Conservation (phyloP, 345 rosid species). For the Pugionium cornutum region DNA sequence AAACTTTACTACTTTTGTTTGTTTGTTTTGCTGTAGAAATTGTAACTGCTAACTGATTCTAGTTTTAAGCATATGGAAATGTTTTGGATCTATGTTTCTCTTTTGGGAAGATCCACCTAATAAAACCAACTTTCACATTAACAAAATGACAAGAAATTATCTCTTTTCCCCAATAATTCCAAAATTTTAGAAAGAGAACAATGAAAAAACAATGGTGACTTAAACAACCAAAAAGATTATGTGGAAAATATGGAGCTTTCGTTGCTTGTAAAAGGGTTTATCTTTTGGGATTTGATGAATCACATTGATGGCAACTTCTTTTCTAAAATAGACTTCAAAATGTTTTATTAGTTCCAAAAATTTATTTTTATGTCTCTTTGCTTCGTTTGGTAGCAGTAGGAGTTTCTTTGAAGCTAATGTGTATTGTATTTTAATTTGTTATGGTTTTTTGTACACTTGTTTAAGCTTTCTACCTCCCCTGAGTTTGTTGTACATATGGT, state of each 20-base stretch:
- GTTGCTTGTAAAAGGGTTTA: conserved; percentile 41
- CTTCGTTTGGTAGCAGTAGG: conserved; percentile 55
- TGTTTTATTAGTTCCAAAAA: conserved; percentile 19
- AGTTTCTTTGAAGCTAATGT: conserved; percentile 45
- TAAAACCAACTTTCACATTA: conserved; percentile 30
- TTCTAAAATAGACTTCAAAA: conserved; percentile 21
- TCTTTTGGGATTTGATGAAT: conserved; percentile 25
- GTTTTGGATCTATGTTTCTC: conserved; percentile 35
- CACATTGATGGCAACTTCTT: conserved; percentile 38
- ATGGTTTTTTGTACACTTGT: conserved; percentile 27
- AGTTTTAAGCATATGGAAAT: conserved; percentile 30
- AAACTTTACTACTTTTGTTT: too few species aligned
- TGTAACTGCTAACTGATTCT: conserved; percentile 32
- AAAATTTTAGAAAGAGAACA: neutral
- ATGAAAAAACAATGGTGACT: conserved; percentile 15
- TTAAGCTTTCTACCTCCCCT: conserved; percentile 32
- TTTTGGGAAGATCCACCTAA: conserved; percentile 38
- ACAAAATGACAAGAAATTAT: conserved; percentile 34
- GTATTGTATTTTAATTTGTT: conserved; percentile 36
- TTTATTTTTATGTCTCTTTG: conserved; percentile 28
- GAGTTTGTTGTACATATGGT: conserved; percentile 36
- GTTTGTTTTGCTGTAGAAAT: too few species aligned
- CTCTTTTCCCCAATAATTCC: conserved; percentile 39
- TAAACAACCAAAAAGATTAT: conserved; percentile 35
- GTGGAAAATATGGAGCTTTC: conserved; percentile 30